Conservation (phyloP, 306 rosid genomes). For the Luffa aegyptiaca region DNA sequence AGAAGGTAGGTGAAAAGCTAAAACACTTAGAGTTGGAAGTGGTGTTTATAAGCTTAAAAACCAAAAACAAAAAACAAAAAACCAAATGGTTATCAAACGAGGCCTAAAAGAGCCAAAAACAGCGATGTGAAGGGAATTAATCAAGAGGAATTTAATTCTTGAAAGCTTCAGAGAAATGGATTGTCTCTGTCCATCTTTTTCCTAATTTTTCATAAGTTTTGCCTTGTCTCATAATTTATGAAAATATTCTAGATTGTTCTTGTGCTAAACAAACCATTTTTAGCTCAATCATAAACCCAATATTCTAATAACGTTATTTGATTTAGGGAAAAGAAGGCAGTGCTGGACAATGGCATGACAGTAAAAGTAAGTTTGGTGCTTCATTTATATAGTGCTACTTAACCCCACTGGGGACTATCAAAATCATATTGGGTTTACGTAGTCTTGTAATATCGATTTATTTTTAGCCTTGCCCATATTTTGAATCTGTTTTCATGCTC, state of each 20-base stretch:
- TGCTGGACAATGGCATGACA: slow-evolving; percentile 57
- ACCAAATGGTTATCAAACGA: too few relatives aligned
- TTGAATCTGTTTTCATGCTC: background rate
- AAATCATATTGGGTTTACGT: background rate
- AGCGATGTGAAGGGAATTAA: background rate
- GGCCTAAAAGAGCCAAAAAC: too few relatives aligned
- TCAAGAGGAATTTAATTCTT: background rate
- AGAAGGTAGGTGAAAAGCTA: too few relatives aligned
- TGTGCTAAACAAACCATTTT: background rate
- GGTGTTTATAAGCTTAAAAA: too few relatives aligned
- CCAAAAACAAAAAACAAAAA: too few relatives aligned
- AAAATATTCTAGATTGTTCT: background rate
- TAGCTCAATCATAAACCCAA: background rate
- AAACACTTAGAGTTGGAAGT: too few relatives aligned
- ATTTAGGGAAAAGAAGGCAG: slow-evolving; percentile 63
- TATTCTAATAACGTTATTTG: slow-evolving; percentile 6
- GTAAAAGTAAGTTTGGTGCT: slow-evolving; percentile 55
- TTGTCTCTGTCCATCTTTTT: background rate
- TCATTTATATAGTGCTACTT: background rate
- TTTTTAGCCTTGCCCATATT: background rate
- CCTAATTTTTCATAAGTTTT: background rate
- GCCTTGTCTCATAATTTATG: background rate
- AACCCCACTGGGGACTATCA: background rate
- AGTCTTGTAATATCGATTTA: background rate
- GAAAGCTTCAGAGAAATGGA: background rate